Evolutionary conservation across 2,329 filamentous ascomycete genomes (phyloP).

Genomic region (Trichoderma koningiopsis): DNA sequence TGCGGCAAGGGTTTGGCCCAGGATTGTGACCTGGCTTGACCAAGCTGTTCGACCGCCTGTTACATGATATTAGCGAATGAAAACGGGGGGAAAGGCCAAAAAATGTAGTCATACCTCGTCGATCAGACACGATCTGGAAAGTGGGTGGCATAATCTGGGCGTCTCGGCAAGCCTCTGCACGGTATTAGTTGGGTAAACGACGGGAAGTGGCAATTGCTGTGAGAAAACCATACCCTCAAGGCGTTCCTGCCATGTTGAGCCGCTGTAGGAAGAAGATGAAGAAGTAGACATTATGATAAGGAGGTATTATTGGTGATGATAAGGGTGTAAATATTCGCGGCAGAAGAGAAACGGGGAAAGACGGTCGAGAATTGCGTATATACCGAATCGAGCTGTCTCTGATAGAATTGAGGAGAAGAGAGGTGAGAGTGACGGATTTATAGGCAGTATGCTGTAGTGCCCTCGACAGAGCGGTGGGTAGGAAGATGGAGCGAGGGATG

Average conservation of each 20-base stretch:
- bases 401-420: not conserved
- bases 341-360: not conserved
- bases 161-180: constrained; percentile 59
- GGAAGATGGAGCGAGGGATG: constrained; percentile 21
- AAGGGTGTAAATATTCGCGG: not conserved
- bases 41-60: constrained; percentile 86
- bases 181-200: not conserved
- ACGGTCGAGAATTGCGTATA: not conserved
- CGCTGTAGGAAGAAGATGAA: constrained; percentile 33
- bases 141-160: constrained; percentile 57
- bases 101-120: constrained; percentile 59
- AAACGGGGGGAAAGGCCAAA: not conserved
- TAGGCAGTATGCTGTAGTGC: constrained; percentile 6
- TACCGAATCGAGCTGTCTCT: not conserved
- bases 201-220: not conserved
- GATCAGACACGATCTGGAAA: constrained; percentile 74
- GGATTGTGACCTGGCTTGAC: constrained; percentile 78
- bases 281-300: constrained; percentile 30
- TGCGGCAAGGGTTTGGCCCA: constrained; percentile 65
- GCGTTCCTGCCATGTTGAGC: constrained; percentile 55
- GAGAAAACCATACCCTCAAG: constrained; percentile 50
- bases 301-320: not conserved
- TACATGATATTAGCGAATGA: not conserved
- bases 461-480: not conserved
- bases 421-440: constrained; percentile 4